Evolutionary conservation across 2,329 filamentous ascomycete genomes (phyloP).

Genomic region (Neonectria magnoliae): DNA sequence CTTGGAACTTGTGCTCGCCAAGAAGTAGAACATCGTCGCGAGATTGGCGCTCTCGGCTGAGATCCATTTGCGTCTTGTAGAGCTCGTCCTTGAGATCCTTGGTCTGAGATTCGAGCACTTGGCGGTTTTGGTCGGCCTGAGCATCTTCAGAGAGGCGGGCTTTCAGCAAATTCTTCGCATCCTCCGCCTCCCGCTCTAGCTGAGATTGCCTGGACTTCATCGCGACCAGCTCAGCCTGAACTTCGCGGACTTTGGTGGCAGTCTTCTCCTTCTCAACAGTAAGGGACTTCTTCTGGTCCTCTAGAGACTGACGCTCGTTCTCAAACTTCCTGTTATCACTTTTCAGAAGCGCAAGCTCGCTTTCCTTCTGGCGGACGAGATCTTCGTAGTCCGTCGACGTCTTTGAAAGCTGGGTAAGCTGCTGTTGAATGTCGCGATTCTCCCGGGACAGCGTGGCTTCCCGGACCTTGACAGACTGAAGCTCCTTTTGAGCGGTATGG

Average conservation of each 20-base stretch:
- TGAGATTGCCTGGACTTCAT: constrained; percentile 86
- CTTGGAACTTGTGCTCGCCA: constrained; percentile 85
- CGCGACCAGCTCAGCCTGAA: constrained; percentile 87
- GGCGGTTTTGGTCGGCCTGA: constrained; percentile 82
- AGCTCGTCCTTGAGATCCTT: constrained; percentile 87
- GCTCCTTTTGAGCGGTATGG: constrained; percentile 79
- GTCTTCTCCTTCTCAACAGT: constrained; percentile 82
- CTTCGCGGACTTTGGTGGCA: constrained; percentile 78
- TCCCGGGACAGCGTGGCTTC: constrained; percentile 82
- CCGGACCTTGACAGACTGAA: constrained; percentile 77
- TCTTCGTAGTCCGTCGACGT: constrained; percentile 97
- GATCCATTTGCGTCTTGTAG: constrained; percentile 84
- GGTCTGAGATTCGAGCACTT: constrained; percentile 86
- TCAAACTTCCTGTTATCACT: constrained; percentile 86
- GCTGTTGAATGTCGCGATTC: constrained; percentile 83
- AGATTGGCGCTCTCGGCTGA: constrained; percentile 91
- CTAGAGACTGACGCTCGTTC: constrained; percentile 79
- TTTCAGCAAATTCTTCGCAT: constrained; percentile 87
- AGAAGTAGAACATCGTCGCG: constrained; percentile 93
- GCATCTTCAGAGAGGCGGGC: constrained; percentile 90
- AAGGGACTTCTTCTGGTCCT: constrained; percentile 79
- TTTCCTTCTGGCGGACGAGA: constrained; percentile 91
- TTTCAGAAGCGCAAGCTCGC: constrained; percentile 86
- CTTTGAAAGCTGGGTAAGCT: constrained; percentile 85
- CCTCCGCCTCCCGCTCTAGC: constrained; percentile 86